Percentiles rank a stretch among this genome's conserved stretches.
Conservation (phyloP, 225 moss, liverwort and hornwort genomes). For the Marchantia paleacea region DNA sequence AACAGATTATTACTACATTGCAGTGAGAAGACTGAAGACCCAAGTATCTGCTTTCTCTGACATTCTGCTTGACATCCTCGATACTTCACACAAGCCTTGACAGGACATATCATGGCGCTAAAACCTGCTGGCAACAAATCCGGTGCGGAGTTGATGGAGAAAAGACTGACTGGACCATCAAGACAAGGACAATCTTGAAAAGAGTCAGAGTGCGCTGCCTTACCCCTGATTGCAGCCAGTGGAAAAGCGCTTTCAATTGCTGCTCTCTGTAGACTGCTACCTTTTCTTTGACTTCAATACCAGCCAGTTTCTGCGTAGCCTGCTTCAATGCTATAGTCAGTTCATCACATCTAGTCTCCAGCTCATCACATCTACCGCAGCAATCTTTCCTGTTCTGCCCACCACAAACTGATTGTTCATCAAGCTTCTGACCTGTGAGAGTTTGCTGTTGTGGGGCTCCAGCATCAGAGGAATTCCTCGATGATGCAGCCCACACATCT, state of each 20-base stretch:
- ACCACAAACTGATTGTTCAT: slow-evolving; percentile 17
- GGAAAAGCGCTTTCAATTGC: slow-evolving; percentile 24
- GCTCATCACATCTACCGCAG: slow-evolving; percentile 25
- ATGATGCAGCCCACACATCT: slow-evolving; percentile 10
- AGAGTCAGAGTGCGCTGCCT: background rate
- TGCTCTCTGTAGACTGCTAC: slow-evolving; percentile 30
- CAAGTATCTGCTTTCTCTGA: no score
- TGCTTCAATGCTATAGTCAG: slow-evolving; percentile 23
- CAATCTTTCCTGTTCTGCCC: slow-evolving; percentile 13
- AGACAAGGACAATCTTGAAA: background rate
- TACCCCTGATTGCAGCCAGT: slow-evolving; percentile 28
- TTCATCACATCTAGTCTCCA: slow-evolving; percentile 27
- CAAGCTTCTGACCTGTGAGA: slow-evolving; percentile 21
- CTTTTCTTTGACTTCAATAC: slow-evolving; percentile 22
- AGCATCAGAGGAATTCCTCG: slow-evolving; percentile 11
- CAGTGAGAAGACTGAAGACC: no score
- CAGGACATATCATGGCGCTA: background rate
- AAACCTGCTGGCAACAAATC: background rate
- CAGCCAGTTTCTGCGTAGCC: slow-evolving; percentile 19
- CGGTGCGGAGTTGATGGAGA: background rate
- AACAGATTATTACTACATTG: no score
- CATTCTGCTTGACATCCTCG: no score
- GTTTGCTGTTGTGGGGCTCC: slow-evolving; percentile 10
- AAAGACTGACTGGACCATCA: background rate
- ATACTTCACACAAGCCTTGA: background rate